Evolutionary conservation across 495 filamentous ascomycete genomes (phyloP).

Genomic region (Lophium mytilinum): DNA sequence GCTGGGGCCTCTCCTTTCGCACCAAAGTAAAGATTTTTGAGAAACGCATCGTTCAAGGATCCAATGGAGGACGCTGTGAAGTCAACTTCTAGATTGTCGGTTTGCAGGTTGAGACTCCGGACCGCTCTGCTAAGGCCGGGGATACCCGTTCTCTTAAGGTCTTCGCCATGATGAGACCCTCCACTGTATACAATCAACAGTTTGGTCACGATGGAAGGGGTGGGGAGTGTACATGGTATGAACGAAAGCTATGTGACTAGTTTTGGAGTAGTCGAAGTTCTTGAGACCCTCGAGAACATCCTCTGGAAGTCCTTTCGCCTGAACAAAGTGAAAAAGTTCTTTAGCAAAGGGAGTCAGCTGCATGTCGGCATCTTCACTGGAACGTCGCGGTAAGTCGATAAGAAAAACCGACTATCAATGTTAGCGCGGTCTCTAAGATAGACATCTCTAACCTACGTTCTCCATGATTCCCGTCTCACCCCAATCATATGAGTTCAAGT

Average conservation of each 20-base stretch:
- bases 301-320: conserved; percentile 55
- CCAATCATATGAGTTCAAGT: conserved; percentile 76
- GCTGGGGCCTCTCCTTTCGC: conserved; percentile 47
- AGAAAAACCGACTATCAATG: conserved; percentile 55
- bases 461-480: conserved; percentile 73
- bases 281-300: conserved; percentile 51
- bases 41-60: conserved; percentile 56
- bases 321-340: conserved; percentile 63
- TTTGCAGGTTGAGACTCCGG: conserved; percentile 44
- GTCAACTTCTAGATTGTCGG: conserved; percentile 34
- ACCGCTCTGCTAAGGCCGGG: conserved; percentile 60
- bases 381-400: conserved; percentile 67
- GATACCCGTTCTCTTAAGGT: conserved; percentile 57
- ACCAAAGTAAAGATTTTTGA: conserved; percentile 66
- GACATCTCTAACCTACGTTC: conserved; percentile 42
- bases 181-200: conserved; percentile 7
- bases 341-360: conserved; percentile 55
- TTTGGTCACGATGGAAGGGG: neutral
- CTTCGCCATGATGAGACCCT: conserved; percentile 42
- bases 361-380: conserved; percentile 26
- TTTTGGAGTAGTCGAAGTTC: conserved; percentile 69
- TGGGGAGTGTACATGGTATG: conserved; percentile 50
- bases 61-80: conserved; percentile 67
- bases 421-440: conserved; percentile 1
- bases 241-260: conserved; percentile 63